Conservation (phyloP, 208 protist species). For the Leishmania turanica region DNA sequence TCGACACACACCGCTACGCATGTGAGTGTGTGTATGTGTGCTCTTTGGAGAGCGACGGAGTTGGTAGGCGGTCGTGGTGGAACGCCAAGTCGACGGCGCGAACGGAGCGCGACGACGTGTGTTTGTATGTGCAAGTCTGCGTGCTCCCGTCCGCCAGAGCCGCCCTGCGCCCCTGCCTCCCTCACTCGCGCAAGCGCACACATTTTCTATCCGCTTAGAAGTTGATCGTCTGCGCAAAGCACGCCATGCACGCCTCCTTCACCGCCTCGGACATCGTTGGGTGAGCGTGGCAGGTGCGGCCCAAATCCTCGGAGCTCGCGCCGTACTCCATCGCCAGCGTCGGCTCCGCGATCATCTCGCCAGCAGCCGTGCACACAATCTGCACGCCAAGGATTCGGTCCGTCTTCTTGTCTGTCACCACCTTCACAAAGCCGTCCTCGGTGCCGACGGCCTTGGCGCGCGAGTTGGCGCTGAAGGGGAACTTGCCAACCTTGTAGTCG, state of each 20-base stretch:
- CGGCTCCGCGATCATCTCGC: slow-evolving; percentile 98
- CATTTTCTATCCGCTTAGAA: slow-evolving; percentile 74
- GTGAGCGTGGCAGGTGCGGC: slow-evolving; percentile 99
- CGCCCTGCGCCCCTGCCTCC: background rate
- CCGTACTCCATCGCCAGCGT: slow-evolving; percentile 99
- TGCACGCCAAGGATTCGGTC: slow-evolving; percentile 98
- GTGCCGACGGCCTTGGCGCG: slow-evolving; percentile 96
- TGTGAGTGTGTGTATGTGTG: background rate
- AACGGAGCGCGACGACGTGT: background rate
- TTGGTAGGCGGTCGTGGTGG: background rate
- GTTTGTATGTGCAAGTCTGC: background rate
- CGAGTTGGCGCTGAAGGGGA: slow-evolving; percentile 98
- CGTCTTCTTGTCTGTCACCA: slow-evolving; percentile 95
- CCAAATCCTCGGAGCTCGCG: slow-evolving; percentile 97
- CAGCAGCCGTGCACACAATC: slow-evolving; percentile 96
- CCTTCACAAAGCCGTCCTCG: slow-evolving; percentile 98
- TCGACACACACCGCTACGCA: background rate
- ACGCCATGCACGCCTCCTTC: slow-evolving; percentile 98
- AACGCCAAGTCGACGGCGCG: background rate
- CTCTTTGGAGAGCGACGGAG: background rate
- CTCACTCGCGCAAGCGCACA: background rate
- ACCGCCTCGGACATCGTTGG: slow-evolving; percentile 98
- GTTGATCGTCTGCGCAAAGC: slow-evolving; percentile 98
- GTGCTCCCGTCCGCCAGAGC: background rate
- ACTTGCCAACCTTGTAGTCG: slow-evolving; percentile 97